Evolutionary conservation across 306 rosid species (phyloP), one percentile per base, ranked within the genome.

Genomic region (Malus fusca): DNA sequence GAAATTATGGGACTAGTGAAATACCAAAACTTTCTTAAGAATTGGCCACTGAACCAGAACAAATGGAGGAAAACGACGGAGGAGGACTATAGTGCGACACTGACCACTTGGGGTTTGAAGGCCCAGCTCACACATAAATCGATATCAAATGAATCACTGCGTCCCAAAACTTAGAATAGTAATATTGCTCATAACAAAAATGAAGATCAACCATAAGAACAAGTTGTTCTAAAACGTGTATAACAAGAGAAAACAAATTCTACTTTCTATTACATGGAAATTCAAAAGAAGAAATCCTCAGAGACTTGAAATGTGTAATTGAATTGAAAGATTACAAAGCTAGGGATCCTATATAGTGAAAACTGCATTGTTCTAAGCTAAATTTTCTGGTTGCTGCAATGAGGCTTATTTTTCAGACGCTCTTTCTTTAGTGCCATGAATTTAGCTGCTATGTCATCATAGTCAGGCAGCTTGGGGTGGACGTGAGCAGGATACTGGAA

Each of bases 391-490:
- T 65, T 58, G 62, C 53, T 28, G 31, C 40, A 48, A 44, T 23
- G 78, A 61, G 59, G 70, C 25, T 77, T 82, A 17, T 74, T 82
- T 75, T 78, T 82, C 64, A 75, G 75, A 68, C 66, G 81, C 61
- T 84, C 87, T 84, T 73, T 86, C 83, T 82, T 92, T 65, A 88
- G 87, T 73, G 90, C 91, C 86, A 30, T 68, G 80, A 90, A 92
- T 78, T 71, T 85, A 11, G 91, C 87, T 67, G 90, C 84, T 70
- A 92, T 76, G 63, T 87, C 96, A 30, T 90, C 94, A 77, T 82
- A 90, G 25, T 90, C 90, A 0, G 97, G 97, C 88, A 92, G 69
- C 73, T 88, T 90, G 2, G 94, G 97, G 85, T 90, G 96, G 67
- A 90, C 94, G 83, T 92, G 94, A 23, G 79, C 83, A 0, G 94